Evolutionary conservation across 2,329 filamentous ascomycete genomes (phyloP).

Genomic region (Metarhizium guizhouense): DNA sequence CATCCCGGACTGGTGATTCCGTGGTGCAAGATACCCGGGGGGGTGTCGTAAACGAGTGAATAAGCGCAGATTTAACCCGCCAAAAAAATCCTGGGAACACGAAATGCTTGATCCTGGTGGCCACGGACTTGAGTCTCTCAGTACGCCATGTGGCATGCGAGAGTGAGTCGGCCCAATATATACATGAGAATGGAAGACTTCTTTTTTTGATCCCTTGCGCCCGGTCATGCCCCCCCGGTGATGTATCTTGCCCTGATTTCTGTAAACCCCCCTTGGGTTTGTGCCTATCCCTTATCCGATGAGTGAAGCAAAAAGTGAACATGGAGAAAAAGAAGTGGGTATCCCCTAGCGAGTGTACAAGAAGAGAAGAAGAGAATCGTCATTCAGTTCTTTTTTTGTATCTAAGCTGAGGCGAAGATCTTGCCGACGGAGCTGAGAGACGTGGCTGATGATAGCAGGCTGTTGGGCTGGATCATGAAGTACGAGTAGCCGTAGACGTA

Average conservation of each 20-base stretch:
- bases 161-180: conserved; percentile 16
- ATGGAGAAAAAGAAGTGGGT: conserved; percentile 8
- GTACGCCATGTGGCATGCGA: neutral
- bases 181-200: conserved; percentile 18
- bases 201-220: neutral
- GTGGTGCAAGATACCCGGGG: conserved; percentile 1
- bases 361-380: conserved; percentile 14
- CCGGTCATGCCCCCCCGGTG: neutral
- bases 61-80: neutral
- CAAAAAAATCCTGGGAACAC: neutral
- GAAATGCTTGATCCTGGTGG: neutral
- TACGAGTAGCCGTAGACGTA: conserved; percentile 50
- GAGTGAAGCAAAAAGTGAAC: conserved; percentile 1
- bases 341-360: conserved; percentile 29
- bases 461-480: conserved; percentile 39
- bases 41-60: no score
- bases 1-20: neutral
- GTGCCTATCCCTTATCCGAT: neutral
- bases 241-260: neutral
- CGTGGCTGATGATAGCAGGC: conserved; percentile 30
- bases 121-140: neutral
- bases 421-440: conserved; percentile 38
- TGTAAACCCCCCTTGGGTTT: neutral
- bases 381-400: neutral
- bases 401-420: conserved; percentile 36